These are phyloP conservation scores for Kitagawia praeruptora DNA, from an alignment of 129 eudicot species.

Conservation along the genomic window DNA sequence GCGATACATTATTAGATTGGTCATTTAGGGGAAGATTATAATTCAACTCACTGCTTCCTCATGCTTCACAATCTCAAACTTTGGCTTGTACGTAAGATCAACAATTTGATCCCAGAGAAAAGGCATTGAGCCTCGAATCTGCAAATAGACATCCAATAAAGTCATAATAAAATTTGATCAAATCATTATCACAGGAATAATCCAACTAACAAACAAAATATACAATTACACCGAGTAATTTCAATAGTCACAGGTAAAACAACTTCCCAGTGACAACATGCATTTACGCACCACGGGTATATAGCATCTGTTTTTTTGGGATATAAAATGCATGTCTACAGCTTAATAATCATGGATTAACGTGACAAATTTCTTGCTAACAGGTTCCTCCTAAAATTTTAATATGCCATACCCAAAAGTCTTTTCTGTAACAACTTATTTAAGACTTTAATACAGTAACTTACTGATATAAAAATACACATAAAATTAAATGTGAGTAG, in stretches of 20 bases:
- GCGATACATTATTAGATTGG: not conserved
- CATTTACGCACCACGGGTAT: not conserved
- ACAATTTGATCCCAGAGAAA: constrained; percentile 94
- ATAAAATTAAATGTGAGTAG: not conserved
- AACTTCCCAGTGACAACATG: not conserved
- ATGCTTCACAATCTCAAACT: constrained; percentile 60
- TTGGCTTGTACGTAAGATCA: constrained; percentile 91
- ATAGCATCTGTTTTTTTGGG: not conserved
- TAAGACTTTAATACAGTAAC: not conserved
- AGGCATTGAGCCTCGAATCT: constrained; percentile 97
- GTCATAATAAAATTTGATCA: not conserved
- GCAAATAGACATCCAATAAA: constrained; percentile 14
- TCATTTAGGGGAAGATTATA: constrained; percentile 9
- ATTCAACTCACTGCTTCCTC: constrained; percentile 74
- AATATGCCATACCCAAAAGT: not conserved
- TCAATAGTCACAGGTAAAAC: not conserved
- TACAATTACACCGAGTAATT: not conserved
- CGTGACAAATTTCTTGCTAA: not conserved
- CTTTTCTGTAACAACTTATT: not conserved
- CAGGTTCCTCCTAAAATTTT: not conserved
- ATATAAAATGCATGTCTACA: not conserved
- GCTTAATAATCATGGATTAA: not conserved
- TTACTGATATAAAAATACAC: not conserved
- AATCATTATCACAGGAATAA: not conserved
- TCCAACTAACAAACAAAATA: not conserved